Conservation (phyloP, 352 stramenopile genomes). For the Aphanomyces invadans region DNA sequence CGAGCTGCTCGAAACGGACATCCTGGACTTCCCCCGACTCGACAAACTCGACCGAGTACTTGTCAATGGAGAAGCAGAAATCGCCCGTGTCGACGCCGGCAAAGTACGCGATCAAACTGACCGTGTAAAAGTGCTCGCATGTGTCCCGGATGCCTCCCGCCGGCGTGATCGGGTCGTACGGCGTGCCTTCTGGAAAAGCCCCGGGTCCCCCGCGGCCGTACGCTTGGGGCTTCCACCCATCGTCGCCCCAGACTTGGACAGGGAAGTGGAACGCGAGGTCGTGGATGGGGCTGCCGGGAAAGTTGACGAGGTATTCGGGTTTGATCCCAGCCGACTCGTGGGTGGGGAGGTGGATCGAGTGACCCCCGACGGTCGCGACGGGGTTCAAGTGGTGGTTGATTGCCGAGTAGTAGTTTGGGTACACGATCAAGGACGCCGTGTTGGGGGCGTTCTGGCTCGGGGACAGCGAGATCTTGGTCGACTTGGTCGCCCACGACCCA, state of each 20-base stretch:
- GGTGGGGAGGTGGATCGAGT: background rate
- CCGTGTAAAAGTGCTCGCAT: constrained; percentile 19
- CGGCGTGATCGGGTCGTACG: constrained; percentile 11
- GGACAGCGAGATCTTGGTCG: background rate
- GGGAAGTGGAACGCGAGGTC: constrained; percentile 20
- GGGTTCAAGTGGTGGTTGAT: constrained; percentile 15
- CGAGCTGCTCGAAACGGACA: background rate
- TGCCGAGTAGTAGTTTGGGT: background rate
- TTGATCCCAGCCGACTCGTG: background rate
- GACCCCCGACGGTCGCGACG: background rate
- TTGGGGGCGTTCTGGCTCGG: background rate
- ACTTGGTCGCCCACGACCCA: background rate
- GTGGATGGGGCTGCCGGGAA: background rate
- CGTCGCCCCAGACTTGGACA: background rate
- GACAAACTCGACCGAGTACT: constrained; percentile 17
- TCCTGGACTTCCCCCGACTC: background rate
- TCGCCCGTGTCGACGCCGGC: constrained; percentile 18
- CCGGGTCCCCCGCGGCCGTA: background rate
- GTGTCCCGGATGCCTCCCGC: constrained; percentile 18
- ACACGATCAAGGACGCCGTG: background rate
- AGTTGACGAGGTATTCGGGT: background rate
- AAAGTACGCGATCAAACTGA: constrained; percentile 17
- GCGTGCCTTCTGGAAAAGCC: constrained; percentile 15
- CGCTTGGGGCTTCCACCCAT: background rate
- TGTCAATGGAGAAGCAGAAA: constrained; percentile 22